Base-by-base conservation (phyloP, 2,329 filamentous ascomycete genomes). In the Fusarium scirpi region DNA sequence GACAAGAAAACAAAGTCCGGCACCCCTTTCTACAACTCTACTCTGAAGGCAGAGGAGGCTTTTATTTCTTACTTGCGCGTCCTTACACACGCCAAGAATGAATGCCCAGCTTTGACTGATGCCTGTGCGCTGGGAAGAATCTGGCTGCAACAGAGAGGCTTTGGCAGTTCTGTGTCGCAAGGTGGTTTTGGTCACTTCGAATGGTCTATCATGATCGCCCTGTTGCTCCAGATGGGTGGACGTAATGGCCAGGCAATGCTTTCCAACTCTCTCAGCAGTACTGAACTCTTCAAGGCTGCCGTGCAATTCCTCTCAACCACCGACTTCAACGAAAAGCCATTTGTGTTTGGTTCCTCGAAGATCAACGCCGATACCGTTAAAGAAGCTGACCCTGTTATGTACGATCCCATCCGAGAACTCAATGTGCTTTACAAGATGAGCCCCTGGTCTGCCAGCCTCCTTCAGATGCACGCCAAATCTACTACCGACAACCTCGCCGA, bases 111-210 rank as follows among this genome's bases (percentile, higher is more conserved):
- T 6, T 98, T 94, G 79, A 86, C 87, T 62, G 94, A 98, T 78
- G 92, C 94, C 11, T 97, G 94, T 78, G 85, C 97, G 10, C 86
- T 99, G 24, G 96, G 95, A 27, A 90, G 92, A 61, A 88, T 93
- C 58, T 99, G 96, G 96, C 85, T 99, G 43, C 90, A 91, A 71
- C 95, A 98, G 80, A 89, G 95, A 58, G 94, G 94, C 1, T 92
- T 98, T 71, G 87, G 86, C 18, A 88, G 92, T 46, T 83, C 86
- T 24, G 80, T 94, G n/a, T 85, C 88, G 4, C 83, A 86, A 45
- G 95, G 96, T 46, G 96, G 96, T 0, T 98, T 99, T 78, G 96
- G 96, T 5, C 90, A 93, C 71, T 97, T 97, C 70, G 96, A 99
- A 78, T 98, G 94, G 93, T 87, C 92, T 1, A 83, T 89, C n/a